Evolutionary conservation across 108 stramenopile species (phyloP).

Genomic region (Cyclotella choctawhatcheeana): DNA sequence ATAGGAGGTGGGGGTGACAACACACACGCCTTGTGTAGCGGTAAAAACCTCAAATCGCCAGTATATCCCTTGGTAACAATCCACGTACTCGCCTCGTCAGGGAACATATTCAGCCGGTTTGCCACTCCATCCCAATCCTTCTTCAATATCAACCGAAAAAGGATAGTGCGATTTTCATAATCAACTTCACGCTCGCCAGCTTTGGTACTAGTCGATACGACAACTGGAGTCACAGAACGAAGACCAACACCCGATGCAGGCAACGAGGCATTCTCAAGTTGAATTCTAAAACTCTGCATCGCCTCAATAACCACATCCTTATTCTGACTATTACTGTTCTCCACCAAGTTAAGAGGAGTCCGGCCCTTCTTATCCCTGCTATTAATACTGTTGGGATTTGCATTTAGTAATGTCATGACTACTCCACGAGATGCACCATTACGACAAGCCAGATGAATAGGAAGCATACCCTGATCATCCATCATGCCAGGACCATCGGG

Average conservation of each 20-base stretch:
- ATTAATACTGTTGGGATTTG: conserved; percentile 68
- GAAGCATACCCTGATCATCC: conserved; percentile 92
- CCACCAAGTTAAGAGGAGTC: conserved; percentile 73
- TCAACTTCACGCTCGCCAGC: conserved; percentile 70
- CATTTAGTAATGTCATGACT: conserved; percentile 71
- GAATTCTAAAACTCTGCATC: conserved; percentile 64
- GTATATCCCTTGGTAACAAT: conserved; percentile 92
- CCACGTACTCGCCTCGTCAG: conserved; percentile 85
- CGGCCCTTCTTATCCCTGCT: conserved; percentile 84
- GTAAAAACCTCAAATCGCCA: conserved; percentile 89
- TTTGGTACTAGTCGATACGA: conserved; percentile 2
- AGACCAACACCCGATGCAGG: conserved; percentile 28
- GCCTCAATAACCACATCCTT: conserved; percentile 75
- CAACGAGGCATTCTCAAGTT: conserved; percentile 33
- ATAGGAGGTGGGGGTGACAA: conserved; percentile 69
- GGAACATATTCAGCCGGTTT: conserved; percentile 62
- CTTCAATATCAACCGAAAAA: conserved; percentile 83
- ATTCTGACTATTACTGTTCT: conserved; percentile 74
- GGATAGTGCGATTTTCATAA: conserved; percentile 85
- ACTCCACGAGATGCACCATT: conserved; percentile 89
- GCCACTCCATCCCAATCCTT: conserved; percentile 84
- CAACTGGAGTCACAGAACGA: conserved; percentile 30
- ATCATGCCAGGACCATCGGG: conserved; percentile 78
- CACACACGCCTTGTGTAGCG: conserved; percentile 91
- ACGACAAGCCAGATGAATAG: conserved; percentile 86